These are phyloP conservation scores for Oidiodendron maius DNA, from an alignment of 495 filamentous ascomycete species.

Conservation along the genomic window DNA sequence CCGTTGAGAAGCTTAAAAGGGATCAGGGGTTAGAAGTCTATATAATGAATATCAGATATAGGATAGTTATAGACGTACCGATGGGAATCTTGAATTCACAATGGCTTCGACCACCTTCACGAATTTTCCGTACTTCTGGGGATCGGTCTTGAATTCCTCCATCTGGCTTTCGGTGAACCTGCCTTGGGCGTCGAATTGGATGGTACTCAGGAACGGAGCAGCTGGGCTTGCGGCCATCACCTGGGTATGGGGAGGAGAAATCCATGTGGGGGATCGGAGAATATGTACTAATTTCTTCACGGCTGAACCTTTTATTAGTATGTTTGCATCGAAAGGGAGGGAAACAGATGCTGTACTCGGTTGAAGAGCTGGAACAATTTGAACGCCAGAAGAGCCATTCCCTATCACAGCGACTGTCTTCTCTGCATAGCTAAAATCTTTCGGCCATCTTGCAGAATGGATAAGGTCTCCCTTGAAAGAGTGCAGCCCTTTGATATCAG, in stretches of 20 bases:
- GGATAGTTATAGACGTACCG: too few relatives aligned
- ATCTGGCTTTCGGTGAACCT: slow-evolving; percentile 35
- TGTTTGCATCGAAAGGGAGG: slow-evolving; percentile 23
- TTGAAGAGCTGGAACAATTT: slow-evolving; percentile 56
- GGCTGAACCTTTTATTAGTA: slow-evolving; percentile 37
- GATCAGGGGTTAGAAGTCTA: background rate
- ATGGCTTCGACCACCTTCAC: slow-evolving; percentile 38
- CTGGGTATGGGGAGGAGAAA: slow-evolving; percentile 42
- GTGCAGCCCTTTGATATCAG: slow-evolving; percentile 22
- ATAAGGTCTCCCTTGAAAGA: slow-evolving; percentile 13
- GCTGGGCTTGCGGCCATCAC: slow-evolving; percentile 31
- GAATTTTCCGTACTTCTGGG: slow-evolving; percentile 31
- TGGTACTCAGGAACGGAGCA: slow-evolving; percentile 19
- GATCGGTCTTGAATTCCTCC: slow-evolving; percentile 36
- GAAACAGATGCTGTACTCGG: slow-evolving; percentile 36
- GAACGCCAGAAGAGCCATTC: slow-evolving; percentile 43
- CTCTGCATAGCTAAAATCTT: slow-evolving; percentile 33
- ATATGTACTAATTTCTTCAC: slow-evolving; percentile 55
- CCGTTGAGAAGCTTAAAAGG: slow-evolving; percentile 27
- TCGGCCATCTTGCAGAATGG: slow-evolving; percentile 29
- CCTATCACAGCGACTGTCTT: slow-evolving; percentile 39
- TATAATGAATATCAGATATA: too few relatives aligned
- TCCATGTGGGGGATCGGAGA: slow-evolving; percentile 60
- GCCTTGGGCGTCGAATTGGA: slow-evolving; percentile 27
- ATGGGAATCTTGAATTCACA: slow-evolving; percentile 39